Percentiles rank a stretch among this genome's conserved stretches.
phyloP scores from a whole-genome alignment of 305 asterid genomes.

The Solanum hybrid region DNA sequence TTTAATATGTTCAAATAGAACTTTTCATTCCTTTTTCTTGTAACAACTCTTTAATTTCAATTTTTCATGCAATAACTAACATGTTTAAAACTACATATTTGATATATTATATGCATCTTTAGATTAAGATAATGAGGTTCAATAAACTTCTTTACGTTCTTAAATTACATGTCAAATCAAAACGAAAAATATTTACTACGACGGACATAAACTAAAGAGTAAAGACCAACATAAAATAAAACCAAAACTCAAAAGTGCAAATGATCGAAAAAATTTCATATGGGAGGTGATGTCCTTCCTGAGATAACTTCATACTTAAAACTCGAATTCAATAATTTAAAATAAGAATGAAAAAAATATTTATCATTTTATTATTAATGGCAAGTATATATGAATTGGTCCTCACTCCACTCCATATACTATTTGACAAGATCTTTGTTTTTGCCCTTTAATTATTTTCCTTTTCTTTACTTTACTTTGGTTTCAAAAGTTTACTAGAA shows the following conservation, averaged over 20 bases:
- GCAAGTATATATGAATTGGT: background rate
- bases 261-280: background rate
- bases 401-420: background rate
- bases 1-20: background rate
- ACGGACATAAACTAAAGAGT: too few relatives aligned
- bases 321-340: background rate
- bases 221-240: background rate
- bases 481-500: background rate
- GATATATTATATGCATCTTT: background rate
- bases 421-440: background rate
- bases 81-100: background rate
- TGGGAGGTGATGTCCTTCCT: background rate
- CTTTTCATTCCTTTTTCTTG: background rate
- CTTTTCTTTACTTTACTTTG: background rate
- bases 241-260: background rate
- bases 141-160: background rate
- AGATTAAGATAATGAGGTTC: background rate
- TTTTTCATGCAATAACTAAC: background rate
- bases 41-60: background rate
- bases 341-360: background rate
- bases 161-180: background rate
- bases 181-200: background rate
- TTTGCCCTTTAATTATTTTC: background rate
- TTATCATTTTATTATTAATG: background rate
- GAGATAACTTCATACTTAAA: background rate